A percentile compares a stretch with the other conserved stretches of the same genome.
Evolutionary conservation across 1,284 basidiomycete species (phyloP).

Genomic region (Tilletia walkeri): DNA sequence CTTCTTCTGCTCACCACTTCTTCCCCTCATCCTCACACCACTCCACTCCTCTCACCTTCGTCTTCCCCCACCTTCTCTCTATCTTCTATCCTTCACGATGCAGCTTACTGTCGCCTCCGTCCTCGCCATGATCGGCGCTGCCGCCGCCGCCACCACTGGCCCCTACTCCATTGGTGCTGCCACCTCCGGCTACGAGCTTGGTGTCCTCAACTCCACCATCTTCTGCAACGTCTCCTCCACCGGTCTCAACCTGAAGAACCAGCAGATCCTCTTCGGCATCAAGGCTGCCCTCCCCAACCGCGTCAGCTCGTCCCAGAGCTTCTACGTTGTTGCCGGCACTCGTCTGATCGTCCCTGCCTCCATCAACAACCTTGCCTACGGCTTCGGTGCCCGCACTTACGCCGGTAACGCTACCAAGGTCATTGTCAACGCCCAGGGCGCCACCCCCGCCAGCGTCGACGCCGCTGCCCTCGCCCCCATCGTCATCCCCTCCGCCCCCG

Average conservation of each 20-base stretch:
- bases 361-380: slow-evolving; percentile 17
- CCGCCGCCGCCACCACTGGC: slow-evolving; percentile 6
- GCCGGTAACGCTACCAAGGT: slow-evolving; percentile 17
- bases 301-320: slow-evolving; percentile 3
- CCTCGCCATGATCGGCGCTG: slow-evolving; percentile 12
- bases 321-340: slow-evolving; percentile 13
- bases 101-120: slow-evolving; percentile 10
- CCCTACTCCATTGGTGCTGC: slow-evolving; percentile 3
- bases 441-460: background rate
- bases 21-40: background rate
- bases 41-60: background rate
- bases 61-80: background rate
- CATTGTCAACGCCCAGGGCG: slow-evolving; percentile 15
- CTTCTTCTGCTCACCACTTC: background rate
- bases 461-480: slow-evolving; percentile 5
- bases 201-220: slow-evolving; percentile 10
- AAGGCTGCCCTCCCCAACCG: slow-evolving; percentile 15
- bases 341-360: slow-evolving; percentile 15
- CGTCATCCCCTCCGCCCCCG: slow-evolving; percentile 3
- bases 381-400: slow-evolving; percentile 14
- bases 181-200: slow-evolving; percentile 13
- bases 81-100: slow-evolving; percentile 5
- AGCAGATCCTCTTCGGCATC: slow-evolving; percentile 11
- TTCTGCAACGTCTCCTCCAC: slow-evolving; percentile 11
- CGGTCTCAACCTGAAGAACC: slow-evolving; percentile 17